Evolutionary conservation across 148 eudicot genomes (phyloP).

Genomic region (Rhododendron simsii): DNA sequence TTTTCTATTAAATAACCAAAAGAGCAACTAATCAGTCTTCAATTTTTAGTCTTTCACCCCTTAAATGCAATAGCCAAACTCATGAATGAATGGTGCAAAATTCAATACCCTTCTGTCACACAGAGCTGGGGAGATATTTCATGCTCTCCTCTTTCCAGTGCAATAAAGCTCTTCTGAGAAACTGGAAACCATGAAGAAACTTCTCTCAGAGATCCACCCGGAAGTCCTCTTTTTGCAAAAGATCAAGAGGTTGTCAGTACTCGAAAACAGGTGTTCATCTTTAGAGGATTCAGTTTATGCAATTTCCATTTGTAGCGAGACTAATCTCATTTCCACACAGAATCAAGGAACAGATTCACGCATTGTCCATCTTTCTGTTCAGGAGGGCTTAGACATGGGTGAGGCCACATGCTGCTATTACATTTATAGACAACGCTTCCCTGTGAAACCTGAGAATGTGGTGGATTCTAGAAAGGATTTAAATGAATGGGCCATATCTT

Average conservation of each 20-base stretch:
- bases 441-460: slow-evolving; percentile 25
- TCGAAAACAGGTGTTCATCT: neutral
- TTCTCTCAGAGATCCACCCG: slow-evolving; percentile 12
- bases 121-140: too few species aligned
- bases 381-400: slow-evolving; percentile 14
- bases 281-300: slow-evolving; percentile 16
- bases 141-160: too few species aligned
- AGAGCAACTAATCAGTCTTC: too few species aligned
- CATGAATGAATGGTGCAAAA: too few species aligned
- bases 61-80: too few species aligned
- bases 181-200: slow-evolving; percentile 30
- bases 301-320: slow-evolving; percentile 38
- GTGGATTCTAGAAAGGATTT: slow-evolving; percentile 30
- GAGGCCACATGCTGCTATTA: slow-evolving; percentile 34
- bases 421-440: slow-evolving; percentile 40
- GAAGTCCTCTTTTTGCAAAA: too few species aligned
- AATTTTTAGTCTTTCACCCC: too few species aligned
- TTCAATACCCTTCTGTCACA: too few species aligned
- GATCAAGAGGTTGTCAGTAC: too few species aligned
- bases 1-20: too few species aligned
- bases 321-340: slow-evolving; percentile 15
- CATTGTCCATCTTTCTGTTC: slow-evolving; percentile 29
- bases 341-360: slow-evolving; percentile 25
- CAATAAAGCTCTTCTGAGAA: slow-evolving; percentile 17
- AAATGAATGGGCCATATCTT: slow-evolving; percentile 30